These are phyloP conservation scores for Iris macrosiphon DNA, from an alignment of 106 monocot genomes.

Conservation along the genomic window DNA sequence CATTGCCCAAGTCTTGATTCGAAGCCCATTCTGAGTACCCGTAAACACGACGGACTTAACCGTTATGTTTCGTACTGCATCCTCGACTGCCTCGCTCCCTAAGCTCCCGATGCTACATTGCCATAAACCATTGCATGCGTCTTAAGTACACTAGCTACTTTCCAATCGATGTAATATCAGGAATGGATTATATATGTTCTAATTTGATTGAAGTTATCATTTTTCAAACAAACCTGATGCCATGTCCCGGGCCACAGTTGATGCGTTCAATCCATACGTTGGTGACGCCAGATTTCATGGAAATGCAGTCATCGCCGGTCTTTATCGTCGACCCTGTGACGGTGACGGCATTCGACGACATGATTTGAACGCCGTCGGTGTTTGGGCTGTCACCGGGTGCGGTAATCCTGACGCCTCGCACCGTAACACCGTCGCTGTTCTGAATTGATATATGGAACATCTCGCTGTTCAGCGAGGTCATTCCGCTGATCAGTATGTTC, in stretches of 20 bases:
- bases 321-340: slow-evolving; percentile 17
- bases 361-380: slow-evolving; percentile 50
- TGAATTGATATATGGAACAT: slow-evolving; percentile 22
- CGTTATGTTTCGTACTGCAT: slow-evolving; percentile 28
- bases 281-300: slow-evolving; percentile 25
- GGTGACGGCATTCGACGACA: slow-evolving; percentile 13
- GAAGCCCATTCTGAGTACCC: slow-evolving; percentile 15
- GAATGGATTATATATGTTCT: background rate
- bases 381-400: slow-evolving; percentile 40
- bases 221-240: slow-evolving; percentile 18
- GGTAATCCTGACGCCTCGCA: slow-evolving; percentile 11
- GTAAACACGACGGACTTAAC: slow-evolving; percentile 19
- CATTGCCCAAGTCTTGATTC: slow-evolving; percentile 33
- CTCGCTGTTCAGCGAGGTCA: slow-evolving; percentile 30
- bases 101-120: slow-evolving; percentile 41
- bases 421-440: slow-evolving; percentile 15
- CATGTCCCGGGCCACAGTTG: slow-evolving; percentile 40
- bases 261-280: slow-evolving; percentile 27
- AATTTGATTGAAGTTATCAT: too few species aligned
- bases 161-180: background rate
- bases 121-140: background rate
- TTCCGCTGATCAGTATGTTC: slow-evolving; percentile 15
- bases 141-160: too few species aligned
- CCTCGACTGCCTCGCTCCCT: slow-evolving; percentile 11
- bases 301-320: slow-evolving; percentile 53